Conservation (phyloP, 345 rosid genomes). For the Brassica carinata region DNA sequence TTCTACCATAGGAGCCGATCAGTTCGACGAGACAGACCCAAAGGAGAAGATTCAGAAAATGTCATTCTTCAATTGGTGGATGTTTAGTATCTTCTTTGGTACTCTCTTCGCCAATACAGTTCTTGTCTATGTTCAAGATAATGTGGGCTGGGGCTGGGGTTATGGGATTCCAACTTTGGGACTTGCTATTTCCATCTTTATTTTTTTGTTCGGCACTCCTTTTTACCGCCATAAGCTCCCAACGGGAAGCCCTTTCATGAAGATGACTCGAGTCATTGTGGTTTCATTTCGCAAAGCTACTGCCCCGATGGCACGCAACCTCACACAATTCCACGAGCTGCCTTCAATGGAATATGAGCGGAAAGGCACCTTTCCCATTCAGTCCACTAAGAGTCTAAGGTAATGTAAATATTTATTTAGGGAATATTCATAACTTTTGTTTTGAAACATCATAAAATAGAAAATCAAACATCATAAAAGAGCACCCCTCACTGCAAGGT, state of each 20-base stretch:
- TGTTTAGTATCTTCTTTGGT: constrained; percentile 90
- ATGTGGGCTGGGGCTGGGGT: constrained; percentile 83
- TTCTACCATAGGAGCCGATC: constrained; percentile 91
- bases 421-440: not conserved
- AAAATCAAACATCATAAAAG: not conserved
- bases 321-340: constrained; percentile 56
- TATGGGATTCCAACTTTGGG: constrained; percentile 82
- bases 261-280: constrained; percentile 74
- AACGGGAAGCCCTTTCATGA: constrained; percentile 69
- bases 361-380: constrained; percentile 62
- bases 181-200: constrained; percentile 51
- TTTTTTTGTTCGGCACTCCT: constrained; percentile 73
- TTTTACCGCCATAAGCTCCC: constrained; percentile 76
- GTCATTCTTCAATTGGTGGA: constrained; percentile 99
- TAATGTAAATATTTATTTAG: not conserved
- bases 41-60: constrained; percentile 75
- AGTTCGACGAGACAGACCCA: constrained; percentile 78
- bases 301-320: constrained; percentile 48
- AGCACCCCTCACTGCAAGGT: not conserved
- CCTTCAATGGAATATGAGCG: constrained; percentile 53
- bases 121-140: constrained; percentile 87
- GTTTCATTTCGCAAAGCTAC: constrained; percentile 68
- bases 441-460: not conserved
- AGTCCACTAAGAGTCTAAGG: constrained; percentile 62
- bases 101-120: constrained; percentile 80